Conservation (phyloP, 805 yeast genomes). For the Candida insectorum region DNA sequence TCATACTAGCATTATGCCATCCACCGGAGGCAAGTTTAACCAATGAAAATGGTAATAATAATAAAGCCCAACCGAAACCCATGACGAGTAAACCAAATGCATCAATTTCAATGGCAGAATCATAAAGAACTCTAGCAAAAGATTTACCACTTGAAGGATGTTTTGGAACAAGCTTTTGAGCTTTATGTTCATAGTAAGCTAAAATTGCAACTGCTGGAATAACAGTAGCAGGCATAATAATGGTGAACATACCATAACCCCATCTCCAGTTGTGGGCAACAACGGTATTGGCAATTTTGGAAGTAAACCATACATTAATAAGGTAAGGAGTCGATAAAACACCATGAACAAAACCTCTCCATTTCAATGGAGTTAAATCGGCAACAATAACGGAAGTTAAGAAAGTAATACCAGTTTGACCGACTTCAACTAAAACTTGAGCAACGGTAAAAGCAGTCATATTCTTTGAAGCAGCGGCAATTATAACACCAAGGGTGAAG, state of each 20-base stretch:
- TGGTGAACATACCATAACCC: slow-evolving; percentile 51
- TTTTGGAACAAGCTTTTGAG: slow-evolving; percentile 13
- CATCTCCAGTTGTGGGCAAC: slow-evolving; percentile 44
- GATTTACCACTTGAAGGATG: slow-evolving; percentile 2
- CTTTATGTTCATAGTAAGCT: slow-evolving; percentile 28
- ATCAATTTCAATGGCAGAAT: slow-evolving; percentile 28
- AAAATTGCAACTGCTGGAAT: slow-evolving; percentile 29
- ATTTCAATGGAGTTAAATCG: slow-evolving; percentile 22
- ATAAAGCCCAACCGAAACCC: slow-evolving; percentile 36
- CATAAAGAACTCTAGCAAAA: background rate
- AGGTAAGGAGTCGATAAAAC: slow-evolving; percentile 37
- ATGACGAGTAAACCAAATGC: slow-evolving; percentile 33
- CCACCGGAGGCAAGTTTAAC: slow-evolving; percentile 27
- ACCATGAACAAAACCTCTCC: slow-evolving; percentile 19
- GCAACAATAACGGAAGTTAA: slow-evolving; percentile 17
- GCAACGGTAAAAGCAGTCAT: slow-evolving; percentile 23
- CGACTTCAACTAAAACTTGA: slow-evolving; percentile 18
- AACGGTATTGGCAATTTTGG: slow-evolving; percentile 31
- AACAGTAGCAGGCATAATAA: slow-evolving; percentile 41
- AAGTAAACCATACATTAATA: slow-evolving; percentile 41
- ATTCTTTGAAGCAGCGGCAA: slow-evolving; percentile 17
- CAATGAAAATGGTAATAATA: slow-evolving; percentile 38
- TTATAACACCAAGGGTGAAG: slow-evolving; percentile 19
- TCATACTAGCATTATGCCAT: slow-evolving; percentile 37
- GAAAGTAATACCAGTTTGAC: slow-evolving; percentile 18